Conservation (phyloP, 2,329 filamentous ascomycete genomes). For the Colletotrichum sp. region DNA sequence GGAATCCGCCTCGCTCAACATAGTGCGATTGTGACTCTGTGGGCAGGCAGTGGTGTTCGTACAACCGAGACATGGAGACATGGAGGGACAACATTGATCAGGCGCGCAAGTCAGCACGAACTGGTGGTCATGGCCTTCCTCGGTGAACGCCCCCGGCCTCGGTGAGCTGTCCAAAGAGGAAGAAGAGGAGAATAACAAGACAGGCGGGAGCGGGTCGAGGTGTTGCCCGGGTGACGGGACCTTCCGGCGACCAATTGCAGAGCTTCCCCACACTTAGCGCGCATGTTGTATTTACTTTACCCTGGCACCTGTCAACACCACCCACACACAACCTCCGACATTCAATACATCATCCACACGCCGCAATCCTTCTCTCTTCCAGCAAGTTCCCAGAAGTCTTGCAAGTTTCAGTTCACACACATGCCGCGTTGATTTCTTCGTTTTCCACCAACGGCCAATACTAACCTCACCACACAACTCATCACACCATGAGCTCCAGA, state of each 20-base stretch:
- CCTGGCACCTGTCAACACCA: slow-evolving; percentile 14
- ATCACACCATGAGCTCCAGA: slow-evolving; percentile 19
- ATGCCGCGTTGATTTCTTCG: neutral
- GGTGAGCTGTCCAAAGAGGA: neutral
- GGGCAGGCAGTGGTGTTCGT: too few relatives aligned
- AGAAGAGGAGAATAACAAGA: neutral
- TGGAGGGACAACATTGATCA: neutral
- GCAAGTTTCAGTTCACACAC: neutral
- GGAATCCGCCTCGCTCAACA: too few relatives aligned
- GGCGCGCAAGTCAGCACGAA: neutral
- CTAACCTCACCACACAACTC: neutral
- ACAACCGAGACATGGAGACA: neutral
- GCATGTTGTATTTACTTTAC: slow-evolving; percentile 20
- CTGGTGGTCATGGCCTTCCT: neutral
- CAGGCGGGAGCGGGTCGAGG: neutral
- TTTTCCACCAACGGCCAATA: neutral
- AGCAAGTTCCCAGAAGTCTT: neutral
- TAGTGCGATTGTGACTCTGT: too few relatives aligned
- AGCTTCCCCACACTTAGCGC: neutral
- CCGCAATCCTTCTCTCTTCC: neutral
- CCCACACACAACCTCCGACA: neutral
- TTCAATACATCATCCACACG: neutral
- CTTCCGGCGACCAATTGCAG: neutral
- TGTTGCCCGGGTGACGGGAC: neutral
- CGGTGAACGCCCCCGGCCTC: neutral